Evolutionary conservation across 768 basidiomycete species (phyloP).

Genomic region (Holtermanniella nyarrowii): DNA sequence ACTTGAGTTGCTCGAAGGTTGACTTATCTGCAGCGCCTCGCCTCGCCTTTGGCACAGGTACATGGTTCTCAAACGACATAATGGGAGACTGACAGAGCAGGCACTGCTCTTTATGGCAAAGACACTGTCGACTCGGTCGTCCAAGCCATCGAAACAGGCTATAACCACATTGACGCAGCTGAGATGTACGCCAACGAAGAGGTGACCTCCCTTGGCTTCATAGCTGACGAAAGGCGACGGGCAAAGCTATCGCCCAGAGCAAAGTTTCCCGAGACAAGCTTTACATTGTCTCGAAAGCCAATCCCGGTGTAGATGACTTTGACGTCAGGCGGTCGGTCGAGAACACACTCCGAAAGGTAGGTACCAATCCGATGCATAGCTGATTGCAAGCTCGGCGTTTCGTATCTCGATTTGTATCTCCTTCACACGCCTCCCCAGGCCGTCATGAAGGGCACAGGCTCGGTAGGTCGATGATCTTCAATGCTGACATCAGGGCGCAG

Average conservation of each 20-base stretch:
- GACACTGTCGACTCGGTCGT: constrained; percentile 11
- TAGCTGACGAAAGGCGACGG: constrained; percentile 3
- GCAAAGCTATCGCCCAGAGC: constrained; percentile 19
- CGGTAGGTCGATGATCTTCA: neutral
- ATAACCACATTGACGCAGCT: constrained; percentile 35
- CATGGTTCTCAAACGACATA: too few species aligned
- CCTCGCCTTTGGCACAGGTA: neutral
- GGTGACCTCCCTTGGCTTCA: neutral
- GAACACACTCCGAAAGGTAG: constrained; percentile 2
- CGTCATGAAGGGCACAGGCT: neutral
- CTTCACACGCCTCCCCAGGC: constrained; percentile 2
- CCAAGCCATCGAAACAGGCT: constrained; percentile 28
- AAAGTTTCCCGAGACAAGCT: constrained; percentile 36
- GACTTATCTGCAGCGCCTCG: neutral
- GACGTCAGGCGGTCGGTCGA: neutral
- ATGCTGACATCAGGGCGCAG: constrained; percentile 3
- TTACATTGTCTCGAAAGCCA: constrained; percentile 46
- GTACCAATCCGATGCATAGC: neutral
- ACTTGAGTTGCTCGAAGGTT: neutral
- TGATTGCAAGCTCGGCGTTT: constrained; percentile 1
- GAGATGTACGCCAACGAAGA: constrained; percentile 36
- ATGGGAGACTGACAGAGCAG: neutral
- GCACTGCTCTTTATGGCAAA: constrained; percentile 7
- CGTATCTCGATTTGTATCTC: constrained; percentile 4
- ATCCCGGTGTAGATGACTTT: neutral